Percentiles rank a stretch among this genome's conserved stretches.
phyloP scores from a whole-genome alignment of 192 early-diverging fungal species.

The Backusella psychrophila region DNA sequence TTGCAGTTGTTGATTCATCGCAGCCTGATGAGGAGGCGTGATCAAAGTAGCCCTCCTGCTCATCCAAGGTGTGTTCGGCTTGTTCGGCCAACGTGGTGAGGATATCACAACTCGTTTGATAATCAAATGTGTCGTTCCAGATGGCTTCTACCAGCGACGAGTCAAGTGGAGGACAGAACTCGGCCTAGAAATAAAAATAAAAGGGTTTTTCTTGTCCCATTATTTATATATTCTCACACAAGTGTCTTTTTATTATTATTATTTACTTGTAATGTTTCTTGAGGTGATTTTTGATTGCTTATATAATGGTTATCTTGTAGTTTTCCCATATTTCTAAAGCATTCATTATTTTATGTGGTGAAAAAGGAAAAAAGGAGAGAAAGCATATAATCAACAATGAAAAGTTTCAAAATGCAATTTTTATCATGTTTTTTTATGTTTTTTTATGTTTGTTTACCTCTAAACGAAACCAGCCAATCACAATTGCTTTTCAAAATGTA shows the following conservation, averaged over 20 bases:
- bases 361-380: not conserved
- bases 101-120: not conserved
- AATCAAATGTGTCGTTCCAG: constrained; percentile 24
- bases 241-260: not conserved
- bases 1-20: not conserved
- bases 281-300: not conserved
- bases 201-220: not conserved
- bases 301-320: constrained; percentile 28
- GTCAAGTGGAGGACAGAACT: constrained; percentile 31
- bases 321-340: constrained; percentile 16
- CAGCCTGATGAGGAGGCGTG: not conserved
- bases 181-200: not conserved
- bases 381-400: not conserved
- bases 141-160: constrained; percentile 25
- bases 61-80: constrained; percentile 4
- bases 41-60: not conserved
- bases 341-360: not conserved
- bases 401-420: not conserved
- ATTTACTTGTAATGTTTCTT: not conserved
- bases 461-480: no score
- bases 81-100: constrained; percentile 15
- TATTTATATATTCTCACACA: not conserved
- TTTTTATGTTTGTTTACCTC: no score
- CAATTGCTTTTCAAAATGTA: no score
- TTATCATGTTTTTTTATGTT: no score